Conservation (phyloP, 75 land plant genomes). For the Pinus taeda region DNA sequence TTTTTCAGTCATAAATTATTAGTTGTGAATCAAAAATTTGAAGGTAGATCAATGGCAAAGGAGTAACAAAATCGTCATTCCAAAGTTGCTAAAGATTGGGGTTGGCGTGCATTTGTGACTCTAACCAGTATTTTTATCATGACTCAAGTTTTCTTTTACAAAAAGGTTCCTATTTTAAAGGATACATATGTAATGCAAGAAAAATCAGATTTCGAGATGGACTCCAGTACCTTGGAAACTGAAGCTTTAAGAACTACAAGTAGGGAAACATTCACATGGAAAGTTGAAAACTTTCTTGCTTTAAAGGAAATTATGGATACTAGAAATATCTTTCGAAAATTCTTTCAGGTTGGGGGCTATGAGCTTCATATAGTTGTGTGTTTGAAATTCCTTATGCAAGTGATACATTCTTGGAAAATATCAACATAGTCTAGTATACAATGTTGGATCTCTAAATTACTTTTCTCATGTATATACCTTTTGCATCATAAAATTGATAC, state of each 20-base stretch:
- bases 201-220: constrained; percentile 39
- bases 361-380: constrained; percentile 91
- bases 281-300: constrained; percentile 92
- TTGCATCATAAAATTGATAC: background rate
- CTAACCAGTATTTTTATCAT: constrained; percentile 91
- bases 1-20: constrained; percentile 94
- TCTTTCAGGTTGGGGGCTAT: constrained; percentile 97
- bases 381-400: background rate
- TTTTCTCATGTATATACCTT: background rate
- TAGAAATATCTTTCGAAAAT: constrained; percentile 93
- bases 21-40: constrained; percentile 88
- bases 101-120: constrained; percentile 99
- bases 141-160: constrained; percentile 94
- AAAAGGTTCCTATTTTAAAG: constrained; percentile 95
- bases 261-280: constrained; percentile 84
- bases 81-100: constrained; percentile 99
- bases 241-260: constrained; percentile 37
- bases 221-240: constrained; percentile 23
- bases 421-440: background rate
- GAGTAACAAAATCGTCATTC: constrained; percentile 98
- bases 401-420: background rate
- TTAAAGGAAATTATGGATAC: constrained; percentile 99
- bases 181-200: constrained; percentile 80
- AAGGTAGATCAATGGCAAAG: constrained; percentile 90
- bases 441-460: background rate